Evolutionary conservation across 768 basidiomycete species (phyloP), one percentile per base, ranked within the genome.

Genomic region (Sarcomyxa edulis): DNA sequence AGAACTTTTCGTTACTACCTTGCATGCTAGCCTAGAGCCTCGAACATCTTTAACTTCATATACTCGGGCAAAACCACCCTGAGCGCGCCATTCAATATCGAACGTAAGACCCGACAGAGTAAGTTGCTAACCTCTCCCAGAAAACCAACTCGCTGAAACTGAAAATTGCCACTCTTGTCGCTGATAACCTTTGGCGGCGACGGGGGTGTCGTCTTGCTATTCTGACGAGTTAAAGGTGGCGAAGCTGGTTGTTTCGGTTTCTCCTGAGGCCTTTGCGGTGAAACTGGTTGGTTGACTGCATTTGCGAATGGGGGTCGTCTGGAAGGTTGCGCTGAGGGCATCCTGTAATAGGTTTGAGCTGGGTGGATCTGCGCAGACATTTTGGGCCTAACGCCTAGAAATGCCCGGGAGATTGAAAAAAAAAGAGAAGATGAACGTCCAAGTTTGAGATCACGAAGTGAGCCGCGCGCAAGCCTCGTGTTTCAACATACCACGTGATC

Each of bases 51-150:
- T 78, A n/a, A 92, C 86, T 65, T 96, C 90, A 52, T 95, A 99
- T 3, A 99, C 95, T 26, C 94, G 76, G 1, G 95, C 95, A 55
- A 99, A 99, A 1, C 95, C 95, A 48, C 95, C 95, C 69, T 67
- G 25, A 3, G 32, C 19, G n/a, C 7, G 18, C 19, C 16, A 35
- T 49, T 18, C 31, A n/a, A n/a, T 23, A 39, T 15, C 74, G 78
- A 45, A 35, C 20, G 25, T 10, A 32, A 22, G 21, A n/a, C 23
- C 29, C 18, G 41, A 12, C 31, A 42, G 18, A 20, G 16, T n/a
- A 29, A 21, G 3, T 7, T 12, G 5, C 81, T 33, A 44, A 91
- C 89, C 81, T 96, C 92, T 49, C 92, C 92, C 37, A 96, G 65
- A 55, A 94, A 88, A 15, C 85, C 86, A 19, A 92, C 77, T 34